Evolutionary conservation across 164 flowering plant genomes (phyloP), one percentile per base, ranked within the genome.

Genomic region (Berberis vulgaris): DNA sequence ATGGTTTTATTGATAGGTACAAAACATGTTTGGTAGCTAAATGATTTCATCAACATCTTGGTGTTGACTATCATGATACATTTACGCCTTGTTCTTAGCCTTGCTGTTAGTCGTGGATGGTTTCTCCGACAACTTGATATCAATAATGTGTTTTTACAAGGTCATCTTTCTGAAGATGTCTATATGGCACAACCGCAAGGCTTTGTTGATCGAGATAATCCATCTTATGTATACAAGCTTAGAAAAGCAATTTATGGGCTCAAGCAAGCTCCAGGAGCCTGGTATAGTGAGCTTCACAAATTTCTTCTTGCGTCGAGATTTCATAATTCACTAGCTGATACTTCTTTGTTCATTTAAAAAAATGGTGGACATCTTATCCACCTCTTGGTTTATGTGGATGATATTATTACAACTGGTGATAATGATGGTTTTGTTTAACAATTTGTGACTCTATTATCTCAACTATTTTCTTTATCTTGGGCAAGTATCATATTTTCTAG

Each of bases 291-390:
- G 26, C 26, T 26, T 26, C 41, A 41, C 39, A 50, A 12, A 1
- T 50, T 63, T 52, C 65, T 63, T 40, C 12, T 63, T 38, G 2
- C 44, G 38, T 50, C 45, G 43, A 40, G 65, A 8, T 53, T 63
- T 53, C 3, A 3, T 5, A 52, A 50, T 12, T 63, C 57, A 40
- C 7, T 5, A 7, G 57, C 45, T 2, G 45, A 63, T 12, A 49
- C 65, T 2, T 50, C 65, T 2, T 38, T 63, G 1, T 63, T 63
- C 41, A 13, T 63, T 3, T 13, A 50, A 8, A 50, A 46, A 12
- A 2, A 3, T 7, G 53, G 12, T 38, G 53, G 54, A 1, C 52
- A 46, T 9, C 2, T 61, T n/a, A 39, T 61, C 4, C 47, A 39
- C 39, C 12, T 61, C 3, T 38, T 56, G 38, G 43, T 56, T 9